Conservation (phyloP, 331 rosid species). For the Quercus tomentella region DNA sequence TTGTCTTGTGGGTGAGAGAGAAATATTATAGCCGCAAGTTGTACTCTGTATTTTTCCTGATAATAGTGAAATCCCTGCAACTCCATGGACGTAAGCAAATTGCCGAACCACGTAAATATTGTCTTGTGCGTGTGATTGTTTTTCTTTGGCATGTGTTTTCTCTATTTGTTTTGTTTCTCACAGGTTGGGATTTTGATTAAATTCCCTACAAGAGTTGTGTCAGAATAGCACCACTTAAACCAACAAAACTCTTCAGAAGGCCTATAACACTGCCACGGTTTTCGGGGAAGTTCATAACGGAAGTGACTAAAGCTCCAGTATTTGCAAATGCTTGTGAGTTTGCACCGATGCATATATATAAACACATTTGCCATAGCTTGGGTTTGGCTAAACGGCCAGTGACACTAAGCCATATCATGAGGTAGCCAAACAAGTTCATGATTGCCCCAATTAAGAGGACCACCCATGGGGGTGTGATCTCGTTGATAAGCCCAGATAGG, state of each 20-base stretch:
- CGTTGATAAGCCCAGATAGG: slow-evolving; percentile 55
- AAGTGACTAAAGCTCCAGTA: slow-evolving; percentile 60
- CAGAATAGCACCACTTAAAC: slow-evolving; percentile 74
- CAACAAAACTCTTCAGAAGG: slow-evolving; percentile 70
- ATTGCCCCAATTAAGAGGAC: slow-evolving; percentile 46
- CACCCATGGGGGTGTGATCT: slow-evolving; percentile 58
- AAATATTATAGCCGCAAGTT: too few species aligned
- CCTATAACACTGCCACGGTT: slow-evolving; percentile 72
- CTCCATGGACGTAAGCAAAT: too few species aligned
- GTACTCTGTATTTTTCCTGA: too few species aligned
- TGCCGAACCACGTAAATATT: too few species aligned
- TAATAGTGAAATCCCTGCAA: too few species aligned
- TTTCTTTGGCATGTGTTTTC: too few species aligned
- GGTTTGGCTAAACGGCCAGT: slow-evolving; percentile 38
- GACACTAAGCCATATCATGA: slow-evolving; percentile 75
- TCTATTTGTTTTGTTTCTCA: too few species aligned
- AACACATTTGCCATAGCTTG: slow-evolving; percentile 67
- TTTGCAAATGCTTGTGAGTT: slow-evolving; percentile 72
- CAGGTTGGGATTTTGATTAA: too few species aligned
- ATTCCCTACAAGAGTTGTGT: slow-evolving; percentile 69
- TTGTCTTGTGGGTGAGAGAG: too few species aligned
- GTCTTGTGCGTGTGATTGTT: too few species aligned
- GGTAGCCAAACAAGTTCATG: slow-evolving; percentile 68
- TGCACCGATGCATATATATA: slow-evolving; percentile 65
- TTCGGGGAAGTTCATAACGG: slow-evolving; percentile 66